Base-by-base conservation (phyloP, 495 filamentous ascomycete genomes). In the Penicillium pancosmium region DNA sequence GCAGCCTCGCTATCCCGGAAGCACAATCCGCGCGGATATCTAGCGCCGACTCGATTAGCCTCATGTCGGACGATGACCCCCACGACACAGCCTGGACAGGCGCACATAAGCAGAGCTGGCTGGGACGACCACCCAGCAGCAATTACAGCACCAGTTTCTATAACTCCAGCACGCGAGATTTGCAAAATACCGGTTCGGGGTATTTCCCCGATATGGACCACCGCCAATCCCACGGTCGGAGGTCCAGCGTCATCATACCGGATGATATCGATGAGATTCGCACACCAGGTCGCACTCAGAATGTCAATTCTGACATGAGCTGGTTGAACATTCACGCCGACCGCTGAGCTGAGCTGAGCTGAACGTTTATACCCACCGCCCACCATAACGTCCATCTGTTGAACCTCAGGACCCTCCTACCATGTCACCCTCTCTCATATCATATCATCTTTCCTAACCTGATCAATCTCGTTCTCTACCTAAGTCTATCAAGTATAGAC, bases 291-390 rank as follows among this genome's bases (percentile, higher is more conserved):
- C 72, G 61, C 40, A 57, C 40, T 6, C 50, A 56, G 47, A 74
- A 75, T 41, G 54, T 72, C 61, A 77, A 79, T 55, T 73, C 78
- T 25, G 89, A 92, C 69, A 88, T 92, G 84, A 90, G 88, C 73
- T 92, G 89, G 89, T 72, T 92, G 40, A 91, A 91, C 68, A 71
- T 92, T 8, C 53, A 78, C 23, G 69, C 68, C 31, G 70, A 72
- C 15, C 68, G 67, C 55, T 78, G 57, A 71, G 21, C 49, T 56
- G 13, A n/a, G 47, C 47, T 21, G 21, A 21, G 23, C 23, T 31
- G 27, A 31, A 31, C 27, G 8, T 7, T 31, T 31, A 31, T 31
- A 31, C 27, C 27, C 27, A 31, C 27, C 27, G 5, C 27, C 8
- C 27, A 31, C 27, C 6, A 31, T 31, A 4, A 6, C 27, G 27